Conservation (phyloP, 345 rosid species). For the Arabidopsis arenosa region DNA sequence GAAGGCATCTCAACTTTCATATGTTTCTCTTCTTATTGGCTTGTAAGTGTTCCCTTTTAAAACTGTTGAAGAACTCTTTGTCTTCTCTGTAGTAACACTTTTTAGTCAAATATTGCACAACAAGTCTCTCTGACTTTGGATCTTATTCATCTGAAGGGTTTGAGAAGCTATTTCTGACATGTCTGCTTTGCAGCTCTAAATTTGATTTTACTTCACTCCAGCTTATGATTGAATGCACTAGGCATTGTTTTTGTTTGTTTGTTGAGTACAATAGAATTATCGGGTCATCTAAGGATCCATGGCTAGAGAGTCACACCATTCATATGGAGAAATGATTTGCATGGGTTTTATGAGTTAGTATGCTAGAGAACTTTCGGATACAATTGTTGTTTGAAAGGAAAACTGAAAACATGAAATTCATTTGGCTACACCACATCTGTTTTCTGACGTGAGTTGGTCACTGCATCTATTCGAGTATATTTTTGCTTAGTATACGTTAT, state of each 20-base stretch:
- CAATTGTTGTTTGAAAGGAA: background rate
- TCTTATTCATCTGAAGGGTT: background rate
- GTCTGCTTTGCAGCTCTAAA: background rate
- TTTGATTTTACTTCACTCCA: background rate
- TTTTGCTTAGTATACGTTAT: background rate
- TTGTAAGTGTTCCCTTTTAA: conserved; percentile 54
- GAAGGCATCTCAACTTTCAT: conserved; percentile 80
- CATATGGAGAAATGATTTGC: background rate
- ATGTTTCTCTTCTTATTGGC: conserved; percentile 78
- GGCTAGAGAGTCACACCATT: background rate
- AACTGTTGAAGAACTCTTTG: background rate
- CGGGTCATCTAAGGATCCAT: background rate
- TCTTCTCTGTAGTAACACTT: background rate
- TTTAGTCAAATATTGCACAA: background rate
- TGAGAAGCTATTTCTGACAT: background rate
- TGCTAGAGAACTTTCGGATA: background rate
- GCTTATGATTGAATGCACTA: background rate
- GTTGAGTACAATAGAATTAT: background rate
- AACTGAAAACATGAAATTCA: background rate
- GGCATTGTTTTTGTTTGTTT: background rate
- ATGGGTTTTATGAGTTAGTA: conserved; percentile 15
- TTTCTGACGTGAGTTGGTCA: background rate
- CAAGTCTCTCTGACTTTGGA: background rate
- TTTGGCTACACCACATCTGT: background rate
- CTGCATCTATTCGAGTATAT: conserved; percentile 1